Percentiles rank a stretch among this genome's conserved stretches.
These are phyloP conservation scores for Neobulgaria alba DNA, from an alignment of 2,329 filamentous ascomycete species.

Conservation along the genomic window DNA sequence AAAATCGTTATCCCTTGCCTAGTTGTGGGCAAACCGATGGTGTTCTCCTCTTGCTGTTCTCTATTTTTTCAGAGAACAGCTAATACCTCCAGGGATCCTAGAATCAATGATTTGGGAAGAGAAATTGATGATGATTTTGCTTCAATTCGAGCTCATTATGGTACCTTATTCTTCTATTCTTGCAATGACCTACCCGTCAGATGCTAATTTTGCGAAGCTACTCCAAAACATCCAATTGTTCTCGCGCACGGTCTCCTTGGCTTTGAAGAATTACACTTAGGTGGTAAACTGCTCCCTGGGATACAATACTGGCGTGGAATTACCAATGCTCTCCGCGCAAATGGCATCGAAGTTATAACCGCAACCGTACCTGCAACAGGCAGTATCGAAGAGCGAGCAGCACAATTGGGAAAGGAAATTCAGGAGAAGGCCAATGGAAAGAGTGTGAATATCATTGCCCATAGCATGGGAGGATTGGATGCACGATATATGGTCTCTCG, in stretches of 20 bases:
- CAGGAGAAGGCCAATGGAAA: slow-evolving; percentile 35
- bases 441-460: slow-evolving; percentile 69
- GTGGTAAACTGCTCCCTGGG: slow-evolving; percentile 40
- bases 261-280: slow-evolving; percentile 48
- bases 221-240: slow-evolving; percentile 53
- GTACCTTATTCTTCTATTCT: too few species aligned
- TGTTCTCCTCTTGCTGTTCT: background rate
- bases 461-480: slow-evolving; percentile 60
- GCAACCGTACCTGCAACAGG: slow-evolving; percentile 53
- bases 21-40: background rate
- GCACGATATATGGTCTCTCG: slow-evolving; percentile 56
- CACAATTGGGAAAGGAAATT: slow-evolving; percentile 47
- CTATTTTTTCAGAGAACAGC: slow-evolving; percentile 3
- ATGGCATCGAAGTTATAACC: slow-evolving; percentile 47
- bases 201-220: too few species aligned
- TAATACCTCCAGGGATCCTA: slow-evolving; percentile 33
- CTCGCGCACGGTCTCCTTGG: slow-evolving; percentile 58
- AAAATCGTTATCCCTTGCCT: background rate
- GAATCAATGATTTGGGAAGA: slow-evolving; percentile 41
- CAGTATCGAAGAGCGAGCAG: slow-evolving; percentile 52
- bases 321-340: slow-evolving; percentile 44
- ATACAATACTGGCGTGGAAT: slow-evolving; percentile 61
- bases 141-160: slow-evolving; percentile 46
- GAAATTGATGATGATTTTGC: slow-evolving; percentile 55
- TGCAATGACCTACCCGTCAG: too few species aligned